Evolutionary conservation across 768 basidiomycete species (phyloP).

Genomic region (Phaeotremella skinneri): DNA sequence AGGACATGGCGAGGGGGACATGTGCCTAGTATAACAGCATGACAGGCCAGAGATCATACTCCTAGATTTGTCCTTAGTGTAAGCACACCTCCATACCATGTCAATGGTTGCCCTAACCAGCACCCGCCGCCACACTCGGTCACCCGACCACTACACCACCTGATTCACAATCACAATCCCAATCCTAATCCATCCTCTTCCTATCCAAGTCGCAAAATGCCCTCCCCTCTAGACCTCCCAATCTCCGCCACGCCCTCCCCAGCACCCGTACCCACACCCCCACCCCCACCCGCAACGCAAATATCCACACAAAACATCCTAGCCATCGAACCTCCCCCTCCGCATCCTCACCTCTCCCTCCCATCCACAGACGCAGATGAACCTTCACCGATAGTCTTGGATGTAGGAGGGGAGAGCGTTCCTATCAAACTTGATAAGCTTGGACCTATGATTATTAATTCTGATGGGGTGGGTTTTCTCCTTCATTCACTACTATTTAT

Average conservation of each 20-base stretch:
- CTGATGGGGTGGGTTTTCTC: conserved; percentile 59
- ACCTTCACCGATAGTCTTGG: conserved; percentile 16
- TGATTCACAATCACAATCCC: too few relatives aligned
- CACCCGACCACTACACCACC: too few relatives aligned
- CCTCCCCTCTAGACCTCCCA: conserved; percentile 26
- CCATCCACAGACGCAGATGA: background rate
- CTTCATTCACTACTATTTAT: background rate
- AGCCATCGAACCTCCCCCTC: conserved; percentile 19
- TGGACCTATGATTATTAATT: conserved; percentile 69
- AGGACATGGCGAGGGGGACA: too few relatives aligned
- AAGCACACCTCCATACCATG: too few relatives aligned
- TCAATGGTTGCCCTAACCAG: too few relatives aligned
- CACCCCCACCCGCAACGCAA: background rate
- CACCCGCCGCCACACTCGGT: too few relatives aligned
- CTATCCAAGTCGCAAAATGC: conserved; percentile 11
- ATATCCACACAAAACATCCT: conserved; percentile 4
- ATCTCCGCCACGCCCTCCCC: conserved; percentile 7
- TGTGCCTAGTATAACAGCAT: too few relatives aligned
- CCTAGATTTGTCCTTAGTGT: too few relatives aligned
- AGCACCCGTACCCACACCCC: background rate
- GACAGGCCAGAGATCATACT: too few relatives aligned
- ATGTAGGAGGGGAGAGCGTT: conserved; percentile 45
- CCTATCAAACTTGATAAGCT: conserved; percentile 60
- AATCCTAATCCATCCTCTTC: background rate
- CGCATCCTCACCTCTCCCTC: background rate